A percentile compares a stretch with the other conserved stretches of the same genome.
phyloP scores from a whole-genome alignment of 179 eudicot genomes.

The Amaranthus tricolor region DNA sequence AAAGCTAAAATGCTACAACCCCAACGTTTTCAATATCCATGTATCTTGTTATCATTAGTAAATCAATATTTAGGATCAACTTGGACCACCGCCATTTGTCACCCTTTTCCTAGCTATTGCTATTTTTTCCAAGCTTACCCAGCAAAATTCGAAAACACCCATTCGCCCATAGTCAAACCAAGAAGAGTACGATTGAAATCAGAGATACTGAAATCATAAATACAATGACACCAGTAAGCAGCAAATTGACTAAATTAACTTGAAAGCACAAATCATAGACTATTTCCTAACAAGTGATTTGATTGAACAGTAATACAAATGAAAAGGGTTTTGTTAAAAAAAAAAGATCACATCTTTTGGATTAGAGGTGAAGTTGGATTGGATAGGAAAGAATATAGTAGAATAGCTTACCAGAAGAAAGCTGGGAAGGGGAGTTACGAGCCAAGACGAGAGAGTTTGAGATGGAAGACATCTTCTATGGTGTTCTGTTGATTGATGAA shows the following conservation, averaged over 20 bases:
- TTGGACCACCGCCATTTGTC: no score
- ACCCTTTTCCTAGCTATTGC: background rate
- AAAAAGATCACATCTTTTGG: background rate
- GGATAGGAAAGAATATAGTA: background rate
- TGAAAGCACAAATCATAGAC: background rate
- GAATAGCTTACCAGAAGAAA: conserved; percentile 37
- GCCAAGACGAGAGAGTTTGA: conserved; percentile 35
- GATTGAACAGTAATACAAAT: background rate
- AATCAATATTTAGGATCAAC: no score
- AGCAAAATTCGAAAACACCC: background rate
- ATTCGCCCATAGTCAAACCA: conserved; percentile 1
- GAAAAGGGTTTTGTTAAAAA: background rate
- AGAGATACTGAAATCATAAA: conserved; percentile 4
- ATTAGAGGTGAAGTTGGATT: background rate
- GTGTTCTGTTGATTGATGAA: conserved; percentile 6
- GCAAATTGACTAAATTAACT: background rate
- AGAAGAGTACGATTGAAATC: conserved; percentile 3
- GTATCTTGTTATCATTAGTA: no score
- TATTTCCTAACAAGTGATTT: background rate
- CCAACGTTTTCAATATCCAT: conserved; percentile 1
- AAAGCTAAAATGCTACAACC: background rate
- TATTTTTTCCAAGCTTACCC: background rate
- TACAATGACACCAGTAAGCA: conserved; percentile 2
- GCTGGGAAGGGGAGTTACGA: conserved; percentile 26
- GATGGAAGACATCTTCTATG: conserved; percentile 31